Conservation (phyloP, 306 rosid species). For the Acacia confusa region DNA sequence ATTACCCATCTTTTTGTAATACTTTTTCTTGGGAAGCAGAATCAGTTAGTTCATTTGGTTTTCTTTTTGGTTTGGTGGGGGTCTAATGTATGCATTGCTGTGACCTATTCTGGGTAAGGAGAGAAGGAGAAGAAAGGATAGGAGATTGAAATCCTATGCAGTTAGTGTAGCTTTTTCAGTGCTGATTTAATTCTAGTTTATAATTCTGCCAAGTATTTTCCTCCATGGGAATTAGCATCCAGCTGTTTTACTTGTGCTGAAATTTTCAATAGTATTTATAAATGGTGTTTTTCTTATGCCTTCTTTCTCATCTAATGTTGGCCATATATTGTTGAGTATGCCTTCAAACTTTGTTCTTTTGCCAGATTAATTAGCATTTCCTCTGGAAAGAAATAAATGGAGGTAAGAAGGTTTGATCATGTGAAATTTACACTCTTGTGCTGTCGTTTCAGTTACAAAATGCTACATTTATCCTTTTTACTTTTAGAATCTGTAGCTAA, state of each 20-base stretch:
- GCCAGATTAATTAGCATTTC: conserved; percentile 36
- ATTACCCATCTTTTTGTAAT: background rate
- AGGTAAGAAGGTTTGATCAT: conserved; percentile 38
- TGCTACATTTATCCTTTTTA: background rate
- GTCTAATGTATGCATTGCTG: background rate
- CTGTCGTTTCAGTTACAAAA: background rate
- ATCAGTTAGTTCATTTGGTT: background rate
- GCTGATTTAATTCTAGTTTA: background rate
- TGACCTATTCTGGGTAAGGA: background rate
- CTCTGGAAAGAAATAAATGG: conserved; percentile 27
- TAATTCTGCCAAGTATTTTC: conserved; percentile 4
- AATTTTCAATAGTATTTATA: background rate
- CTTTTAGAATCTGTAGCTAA: conserved; percentile 25
- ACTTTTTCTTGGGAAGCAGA: background rate
- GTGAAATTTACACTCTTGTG: conserved; percentile 1
- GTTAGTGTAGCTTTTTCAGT: background rate
- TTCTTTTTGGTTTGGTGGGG: background rate
- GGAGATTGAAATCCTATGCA: background rate
- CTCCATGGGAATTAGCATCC: background rate
- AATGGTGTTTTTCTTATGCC: background rate
- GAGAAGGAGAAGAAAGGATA: background rate
- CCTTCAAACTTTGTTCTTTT: conserved; percentile 1
- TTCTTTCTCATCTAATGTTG: background rate
- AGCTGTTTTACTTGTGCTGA: background rate
- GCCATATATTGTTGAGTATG: conserved; percentile 16